Evolutionary conservation across 306 rosid species (phyloP).

Genomic region (Hippophae rhamnoides): DNA sequence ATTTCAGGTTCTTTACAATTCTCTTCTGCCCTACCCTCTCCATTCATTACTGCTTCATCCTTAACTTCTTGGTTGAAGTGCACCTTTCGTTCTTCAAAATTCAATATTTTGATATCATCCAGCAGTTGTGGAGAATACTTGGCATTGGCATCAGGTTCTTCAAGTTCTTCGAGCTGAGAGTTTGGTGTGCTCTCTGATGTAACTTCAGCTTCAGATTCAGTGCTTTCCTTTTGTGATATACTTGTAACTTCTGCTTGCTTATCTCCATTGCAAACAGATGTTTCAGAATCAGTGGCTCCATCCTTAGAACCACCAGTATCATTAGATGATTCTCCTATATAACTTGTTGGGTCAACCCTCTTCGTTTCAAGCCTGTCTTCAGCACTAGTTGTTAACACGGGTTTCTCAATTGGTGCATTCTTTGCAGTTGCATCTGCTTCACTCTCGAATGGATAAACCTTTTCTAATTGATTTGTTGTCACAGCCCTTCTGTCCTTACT

Average conservation of each 20-base stretch:
- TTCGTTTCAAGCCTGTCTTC: conserved; percentile 76
- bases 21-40: conserved; percentile 23
- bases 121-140: conserved; percentile 19
- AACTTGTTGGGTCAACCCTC: conserved; percentile 66
- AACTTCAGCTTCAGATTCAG: conserved; percentile 24
- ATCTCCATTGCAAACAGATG: conserved; percentile 39
- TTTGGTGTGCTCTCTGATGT: conserved; percentile 29
- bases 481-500: conserved; percentile 34
- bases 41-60: conserved; percentile 21
- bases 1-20: conserved; percentile 20
- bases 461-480: conserved; percentile 28
- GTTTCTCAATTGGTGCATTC: conserved; percentile 25
- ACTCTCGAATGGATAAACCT: conserved; percentile 34
- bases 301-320: conserved; percentile 47
- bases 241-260: conserved; percentile 40
- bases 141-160: conserved; percentile 13
- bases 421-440: conserved; percentile 25
- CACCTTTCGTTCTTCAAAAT: conserved; percentile 23
- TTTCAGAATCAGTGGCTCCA: conserved; percentile 49
- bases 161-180: conserved; percentile 31
- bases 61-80: conserved; percentile 17
- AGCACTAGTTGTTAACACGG: conserved; percentile 28
- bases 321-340: conserved; percentile 34
- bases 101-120: conserved; percentile 27
- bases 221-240: conserved; percentile 27